These are phyloP conservation scores for Skeletonema menzelii DNA, from an alignment of 108 stramenopile genomes.

Conservation along the genomic window DNA sequence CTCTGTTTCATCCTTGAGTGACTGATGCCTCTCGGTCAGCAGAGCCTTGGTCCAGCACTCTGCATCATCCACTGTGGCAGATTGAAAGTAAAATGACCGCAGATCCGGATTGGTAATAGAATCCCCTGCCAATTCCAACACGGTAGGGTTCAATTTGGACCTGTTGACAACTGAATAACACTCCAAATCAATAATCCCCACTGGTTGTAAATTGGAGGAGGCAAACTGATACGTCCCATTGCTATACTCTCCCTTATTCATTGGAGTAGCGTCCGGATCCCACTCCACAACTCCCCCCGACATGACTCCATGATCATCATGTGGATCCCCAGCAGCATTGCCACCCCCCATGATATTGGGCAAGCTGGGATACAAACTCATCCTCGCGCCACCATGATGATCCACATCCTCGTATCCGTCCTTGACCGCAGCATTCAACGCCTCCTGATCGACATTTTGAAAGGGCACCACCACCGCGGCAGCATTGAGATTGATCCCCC, in stretches of 20 bases:
- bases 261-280: conserved; percentile 3
- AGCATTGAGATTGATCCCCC: conserved; percentile 41
- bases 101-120: conserved; percentile 77
- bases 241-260: conserved; percentile 1
- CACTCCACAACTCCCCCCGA: conserved; percentile 1
- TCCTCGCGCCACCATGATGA: neutral
- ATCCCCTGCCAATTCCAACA: conserved; percentile 85
- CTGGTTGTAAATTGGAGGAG: conserved; percentile 58
- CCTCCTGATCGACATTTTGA: conserved; percentile 69
- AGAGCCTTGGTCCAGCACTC: conserved; percentile 85
- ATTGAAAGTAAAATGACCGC: conserved; percentile 88
- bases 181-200: conserved; percentile 96
- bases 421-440: conserved; percentile 67
- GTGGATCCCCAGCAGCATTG: neutral
- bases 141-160: conserved; percentile 59
- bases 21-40: conserved; percentile 72
- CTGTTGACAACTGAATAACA: conserved; percentile 89
- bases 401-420: conserved; percentile 56
- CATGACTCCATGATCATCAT: neutral
- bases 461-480: conserved; percentile 18
- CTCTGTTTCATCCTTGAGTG: conserved; percentile 84
- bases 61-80: conserved; percentile 61
- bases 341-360: conserved; percentile 27
- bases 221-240: conserved; percentile 42
- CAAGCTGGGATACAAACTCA: conserved; percentile 36